Conservation (phyloP, 345 rosid species). For the Eucalyptus dawsonii region DNA sequence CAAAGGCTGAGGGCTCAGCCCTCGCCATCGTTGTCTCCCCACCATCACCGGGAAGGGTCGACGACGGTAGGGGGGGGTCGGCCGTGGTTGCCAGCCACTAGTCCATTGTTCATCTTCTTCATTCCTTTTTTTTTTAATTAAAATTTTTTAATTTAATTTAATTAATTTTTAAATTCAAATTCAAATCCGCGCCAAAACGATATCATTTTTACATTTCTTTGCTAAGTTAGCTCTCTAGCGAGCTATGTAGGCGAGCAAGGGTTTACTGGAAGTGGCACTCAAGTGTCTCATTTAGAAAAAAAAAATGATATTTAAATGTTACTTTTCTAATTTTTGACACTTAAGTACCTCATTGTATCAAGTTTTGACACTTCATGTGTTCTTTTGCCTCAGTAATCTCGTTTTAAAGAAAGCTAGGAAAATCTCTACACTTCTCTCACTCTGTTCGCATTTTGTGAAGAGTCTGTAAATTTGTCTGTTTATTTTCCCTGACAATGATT, state of each 20-base stretch:
- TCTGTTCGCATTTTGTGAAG: background rate
- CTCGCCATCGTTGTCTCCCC: fast-evolving
- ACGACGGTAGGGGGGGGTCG: fast-evolving
- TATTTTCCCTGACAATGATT: background rate
- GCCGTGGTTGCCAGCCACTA: fast-evolving
- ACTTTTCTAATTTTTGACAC: fast-evolving
- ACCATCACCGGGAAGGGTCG: no score
- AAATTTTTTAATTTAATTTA: no score
- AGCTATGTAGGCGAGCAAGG: no score
- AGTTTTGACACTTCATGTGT: no score
- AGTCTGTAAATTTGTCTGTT: background rate
- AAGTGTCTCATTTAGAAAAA: no score
- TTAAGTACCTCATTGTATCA: fast-evolving
- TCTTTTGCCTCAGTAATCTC: background rate
- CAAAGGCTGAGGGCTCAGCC: no score
- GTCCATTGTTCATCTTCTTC: no score
- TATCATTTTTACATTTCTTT: no score
- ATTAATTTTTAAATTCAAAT: no score
- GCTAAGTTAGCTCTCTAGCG: fast-evolving
- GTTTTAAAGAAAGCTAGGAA: background rate
- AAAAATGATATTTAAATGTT: fast-evolving
- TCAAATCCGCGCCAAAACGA: no score
- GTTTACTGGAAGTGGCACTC: fast-evolving
- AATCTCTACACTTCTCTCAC: background rate
- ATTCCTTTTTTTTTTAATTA: no score